phyloP scores from a whole-genome alignment of 345 rosid species.

The Cardamine occulta region DNA sequence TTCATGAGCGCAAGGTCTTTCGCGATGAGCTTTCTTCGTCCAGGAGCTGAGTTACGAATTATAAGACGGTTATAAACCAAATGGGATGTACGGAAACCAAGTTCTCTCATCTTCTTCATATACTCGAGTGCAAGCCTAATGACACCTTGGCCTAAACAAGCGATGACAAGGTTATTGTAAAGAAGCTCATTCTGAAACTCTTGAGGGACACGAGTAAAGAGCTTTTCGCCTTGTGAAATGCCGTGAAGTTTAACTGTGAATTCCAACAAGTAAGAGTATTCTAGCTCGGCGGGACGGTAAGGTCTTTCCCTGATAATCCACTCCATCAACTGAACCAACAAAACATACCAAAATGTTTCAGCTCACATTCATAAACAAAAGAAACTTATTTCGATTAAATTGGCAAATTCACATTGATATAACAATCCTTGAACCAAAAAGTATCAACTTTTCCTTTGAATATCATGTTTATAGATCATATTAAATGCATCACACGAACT shows the following conservation, averaged over 20 bases:
- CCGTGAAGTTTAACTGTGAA: slow-evolving; percentile 82
- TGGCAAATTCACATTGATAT: slow-evolving; percentile 1
- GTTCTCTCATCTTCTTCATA: slow-evolving; percentile 96
- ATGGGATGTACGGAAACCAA: slow-evolving; percentile 69
- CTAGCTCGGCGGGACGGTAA: slow-evolving; percentile 76
- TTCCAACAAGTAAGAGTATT: slow-evolving; percentile 82
- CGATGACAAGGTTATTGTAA: slow-evolving; percentile 83
- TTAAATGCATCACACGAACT: background rate
- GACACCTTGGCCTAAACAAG: slow-evolving; percentile 78
- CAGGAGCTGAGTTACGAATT: slow-evolving; percentile 71
- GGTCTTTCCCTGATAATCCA: slow-evolving; percentile 95
- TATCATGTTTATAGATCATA: background rate
- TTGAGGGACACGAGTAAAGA: slow-evolving; percentile 66
- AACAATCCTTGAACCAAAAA: slow-evolving; percentile 5
- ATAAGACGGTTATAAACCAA: slow-evolving; percentile 84
- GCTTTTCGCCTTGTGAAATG: slow-evolving; percentile 71
- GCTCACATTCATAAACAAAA: background rate
- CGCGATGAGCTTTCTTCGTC: slow-evolving; percentile 65
- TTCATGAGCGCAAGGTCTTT: slow-evolving; percentile 81
- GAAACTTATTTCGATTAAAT: background rate
- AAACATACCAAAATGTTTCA: slow-evolving; percentile 10
- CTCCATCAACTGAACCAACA: slow-evolving; percentile 74
- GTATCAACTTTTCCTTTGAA: background rate
- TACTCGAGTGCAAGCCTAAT: slow-evolving; percentile 73
- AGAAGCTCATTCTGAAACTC: slow-evolving; percentile 90